Percentiles rank a stretch among this genome's conserved stretches.
These are phyloP conservation scores for Ophiostoma angusticollis DNA, from an alignment of 2,329 filamentous ascomycete genomes.

Conservation along the genomic window DNA sequence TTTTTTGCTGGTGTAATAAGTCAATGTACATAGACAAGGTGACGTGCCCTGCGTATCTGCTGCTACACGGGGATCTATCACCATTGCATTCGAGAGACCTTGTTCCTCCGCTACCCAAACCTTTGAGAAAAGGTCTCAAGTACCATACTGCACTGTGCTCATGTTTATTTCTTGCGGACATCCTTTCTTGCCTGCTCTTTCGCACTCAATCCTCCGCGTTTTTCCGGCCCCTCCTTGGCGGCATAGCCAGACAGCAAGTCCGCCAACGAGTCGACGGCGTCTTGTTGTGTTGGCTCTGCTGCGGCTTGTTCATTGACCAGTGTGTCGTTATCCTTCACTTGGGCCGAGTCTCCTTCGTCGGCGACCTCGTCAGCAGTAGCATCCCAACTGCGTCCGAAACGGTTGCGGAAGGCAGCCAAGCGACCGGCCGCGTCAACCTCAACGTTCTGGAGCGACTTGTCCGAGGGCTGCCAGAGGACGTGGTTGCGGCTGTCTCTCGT, in stretches of 20 bases:
- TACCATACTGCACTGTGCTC: too few relatives aligned
- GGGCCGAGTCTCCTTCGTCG: background rate
- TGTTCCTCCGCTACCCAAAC: too few relatives aligned
- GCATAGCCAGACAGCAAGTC: conserved; percentile 41
- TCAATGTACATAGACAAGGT: too few relatives aligned
- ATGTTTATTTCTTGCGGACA: conserved; percentile 27
- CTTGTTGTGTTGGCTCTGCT: background rate
- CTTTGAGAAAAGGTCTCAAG: too few relatives aligned
- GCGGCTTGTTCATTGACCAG: conserved; percentile 4
- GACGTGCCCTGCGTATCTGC: too few relatives aligned
- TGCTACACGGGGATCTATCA: too few relatives aligned
- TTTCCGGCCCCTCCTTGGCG: conserved; percentile 25
- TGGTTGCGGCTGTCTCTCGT: conserved; percentile 82
- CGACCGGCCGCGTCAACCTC: conserved; percentile 92
- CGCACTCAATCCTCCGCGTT: conserved; percentile 26
- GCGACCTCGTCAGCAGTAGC: conserved; percentile 24
- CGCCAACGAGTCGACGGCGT: conserved; percentile 25
- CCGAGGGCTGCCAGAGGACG: conserved; percentile 78
- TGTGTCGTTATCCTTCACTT: conserved; percentile 13
- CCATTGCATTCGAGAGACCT: too few relatives aligned
- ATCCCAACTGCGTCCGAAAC: conserved; percentile 80
- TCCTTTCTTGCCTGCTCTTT: conserved; percentile 25
- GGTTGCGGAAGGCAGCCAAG: conserved; percentile 69
- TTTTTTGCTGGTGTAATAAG: too few relatives aligned
- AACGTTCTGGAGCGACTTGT: conserved; percentile 68